Evolutionary conservation across 1,139 yeast genomes (phyloP).

Genomic region (Eremothecium gossypii): DNA sequence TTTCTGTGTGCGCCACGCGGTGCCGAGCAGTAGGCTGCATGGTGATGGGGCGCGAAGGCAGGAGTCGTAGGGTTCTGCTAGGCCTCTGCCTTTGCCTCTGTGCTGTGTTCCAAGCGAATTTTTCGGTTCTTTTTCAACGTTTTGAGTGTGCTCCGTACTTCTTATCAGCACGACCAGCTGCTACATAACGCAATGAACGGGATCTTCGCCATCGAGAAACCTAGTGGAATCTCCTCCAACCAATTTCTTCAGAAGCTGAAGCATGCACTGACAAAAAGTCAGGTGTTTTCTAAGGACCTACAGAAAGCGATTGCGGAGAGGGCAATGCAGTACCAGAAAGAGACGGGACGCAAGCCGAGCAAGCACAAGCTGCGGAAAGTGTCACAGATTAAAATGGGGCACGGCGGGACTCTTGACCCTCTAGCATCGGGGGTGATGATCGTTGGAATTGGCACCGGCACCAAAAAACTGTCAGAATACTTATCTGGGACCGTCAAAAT

Average conservation of each 20-base stretch:
- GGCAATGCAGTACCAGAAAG: conserved; percentile 37
- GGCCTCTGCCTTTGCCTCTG: no score
- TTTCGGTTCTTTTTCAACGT: no score
- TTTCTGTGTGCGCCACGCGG: no score
- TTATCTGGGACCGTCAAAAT: conserved; percentile 64
- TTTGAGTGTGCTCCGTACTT: no score
- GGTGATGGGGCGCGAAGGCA: no score
- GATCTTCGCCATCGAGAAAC: conserved; percentile 87
- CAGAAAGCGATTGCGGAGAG: conserved; percentile 40
- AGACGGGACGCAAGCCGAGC: conserved; percentile 34
- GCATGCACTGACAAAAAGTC: conserved; percentile 49
- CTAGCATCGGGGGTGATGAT: conserved; percentile 89
- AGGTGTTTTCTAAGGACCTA: conserved; percentile 49
- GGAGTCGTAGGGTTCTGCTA: not conserved
- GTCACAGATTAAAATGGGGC: conserved; percentile 81
- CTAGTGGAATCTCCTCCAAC: conserved; percentile 76
- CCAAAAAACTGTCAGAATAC: conserved; percentile 67
- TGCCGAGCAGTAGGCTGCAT: no score
- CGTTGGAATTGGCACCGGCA: conserved; percentile 84
- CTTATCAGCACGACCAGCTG: not conserved
- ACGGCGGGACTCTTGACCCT: conserved; percentile 97
- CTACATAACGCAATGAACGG: conserved; percentile 54
- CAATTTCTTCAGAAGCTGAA: conserved; percentile 61
- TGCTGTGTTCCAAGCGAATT: no score
- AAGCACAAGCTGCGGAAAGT: conserved; percentile 40